Percentiles rank a stretch among this genome's conserved stretches.
These are phyloP conservation scores for Phellinidium pouzarii DNA, from an alignment of 1,284 basidiomycete genomes.

Conservation along the genomic window DNA sequence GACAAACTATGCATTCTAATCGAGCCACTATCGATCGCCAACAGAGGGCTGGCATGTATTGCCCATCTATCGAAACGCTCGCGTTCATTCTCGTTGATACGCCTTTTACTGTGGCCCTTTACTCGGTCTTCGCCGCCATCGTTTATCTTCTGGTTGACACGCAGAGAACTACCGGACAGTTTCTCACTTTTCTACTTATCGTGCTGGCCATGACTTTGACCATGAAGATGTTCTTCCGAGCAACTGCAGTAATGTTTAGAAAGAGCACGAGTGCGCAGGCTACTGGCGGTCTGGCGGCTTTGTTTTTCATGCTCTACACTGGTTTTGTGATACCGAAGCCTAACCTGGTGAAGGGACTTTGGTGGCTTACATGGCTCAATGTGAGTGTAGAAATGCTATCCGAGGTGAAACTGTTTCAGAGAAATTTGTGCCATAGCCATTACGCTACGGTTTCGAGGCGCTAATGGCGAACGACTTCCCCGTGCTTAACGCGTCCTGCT, in stretches of 20 bases:
- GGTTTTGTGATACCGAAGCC: conserved; percentile 46
- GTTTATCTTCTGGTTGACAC: conserved; percentile 34
- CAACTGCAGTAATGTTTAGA: conserved; percentile 47
- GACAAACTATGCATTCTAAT: conserved; percentile 36
- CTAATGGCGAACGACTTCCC: conserved; percentile 54
- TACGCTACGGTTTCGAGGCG: conserved; percentile 47
- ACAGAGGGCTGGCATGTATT: conserved; percentile 23
- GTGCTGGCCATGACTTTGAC: conserved; percentile 34
- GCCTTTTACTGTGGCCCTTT: conserved; percentile 29
- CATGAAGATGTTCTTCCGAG: conserved; percentile 59
- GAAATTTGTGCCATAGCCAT: conserved; percentile 28
- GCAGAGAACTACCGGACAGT: conserved; percentile 22
- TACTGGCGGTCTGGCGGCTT: conserved; percentile 48
- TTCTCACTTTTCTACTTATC: conserved; percentile 29
- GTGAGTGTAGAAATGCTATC: conserved; percentile 32
- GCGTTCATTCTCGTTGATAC: conserved; percentile 36
- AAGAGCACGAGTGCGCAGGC: conserved; percentile 51
- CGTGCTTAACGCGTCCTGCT: conserved; percentile 35
- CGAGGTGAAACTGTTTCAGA: conserved; percentile 19
- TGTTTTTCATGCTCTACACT: conserved; percentile 41
- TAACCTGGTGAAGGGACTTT: conserved; percentile 55
- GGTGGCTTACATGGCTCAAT: conserved; percentile 61
- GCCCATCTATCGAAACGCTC: conserved; percentile 26
- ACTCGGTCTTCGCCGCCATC: conserved; percentile 28
- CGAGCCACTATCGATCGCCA: conserved; percentile 35